Conservation (phyloP, 306 rosid species). For the Abrus precatorius region DNA sequence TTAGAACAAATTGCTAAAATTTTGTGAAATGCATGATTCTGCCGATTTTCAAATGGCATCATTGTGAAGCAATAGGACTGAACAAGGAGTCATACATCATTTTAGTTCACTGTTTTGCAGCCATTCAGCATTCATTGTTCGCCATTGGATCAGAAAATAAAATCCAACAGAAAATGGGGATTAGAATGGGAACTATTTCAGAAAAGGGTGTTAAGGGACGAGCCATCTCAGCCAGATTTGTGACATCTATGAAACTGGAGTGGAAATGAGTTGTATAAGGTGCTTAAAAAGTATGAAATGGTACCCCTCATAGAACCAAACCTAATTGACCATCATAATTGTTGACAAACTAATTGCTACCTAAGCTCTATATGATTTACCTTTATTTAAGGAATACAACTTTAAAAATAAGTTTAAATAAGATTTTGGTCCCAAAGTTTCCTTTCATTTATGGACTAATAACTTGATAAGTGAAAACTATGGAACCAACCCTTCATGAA, state of each 20-base stretch:
- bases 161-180: background rate
- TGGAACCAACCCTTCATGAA: background rate
- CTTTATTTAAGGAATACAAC: no score
- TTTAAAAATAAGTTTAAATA: no score
- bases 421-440: background rate
- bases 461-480: background rate
- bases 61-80: constrained; percentile 24
- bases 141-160: constrained; percentile 6
- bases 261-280: background rate
- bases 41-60: constrained; percentile 3
- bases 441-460: background rate
- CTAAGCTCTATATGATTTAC: background rate
- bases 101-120: constrained; percentile 30
- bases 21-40: constrained; percentile 1
- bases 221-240: background rate
- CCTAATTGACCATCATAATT: constrained; percentile 11
- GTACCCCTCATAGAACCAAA: background rate
- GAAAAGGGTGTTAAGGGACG: background rate
- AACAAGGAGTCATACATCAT: constrained; percentile 24
- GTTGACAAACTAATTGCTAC: background rate
- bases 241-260: background rate
- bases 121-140: constrained; percentile 27
- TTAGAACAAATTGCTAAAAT: constrained; percentile 5
- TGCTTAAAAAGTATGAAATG: background rate
- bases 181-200: constrained; percentile 4